A percentile compares a stretch with the other conserved stretches of the same genome.
Evolutionary conservation across 2,329 filamentous ascomycete genomes (phyloP).

Genomic region (Orbilia oligospora): DNA sequence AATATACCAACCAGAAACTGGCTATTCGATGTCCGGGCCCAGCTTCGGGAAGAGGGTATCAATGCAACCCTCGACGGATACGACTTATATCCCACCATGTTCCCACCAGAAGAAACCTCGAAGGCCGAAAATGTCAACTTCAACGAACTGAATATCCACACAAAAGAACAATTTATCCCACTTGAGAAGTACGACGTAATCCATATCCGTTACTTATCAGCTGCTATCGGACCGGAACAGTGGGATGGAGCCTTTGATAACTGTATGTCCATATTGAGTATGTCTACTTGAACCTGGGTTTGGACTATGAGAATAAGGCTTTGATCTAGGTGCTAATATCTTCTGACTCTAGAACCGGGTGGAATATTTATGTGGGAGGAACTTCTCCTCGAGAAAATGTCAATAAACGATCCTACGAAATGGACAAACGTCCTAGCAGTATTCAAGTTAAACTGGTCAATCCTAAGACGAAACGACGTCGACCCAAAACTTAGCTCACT

Average conservation of each 20-base stretch:
- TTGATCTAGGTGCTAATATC: no score
- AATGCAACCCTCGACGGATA: slow-evolving; percentile 39
- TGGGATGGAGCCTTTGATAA: slow-evolving; percentile 39
- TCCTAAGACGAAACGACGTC: no score
- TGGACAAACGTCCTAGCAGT: no score
- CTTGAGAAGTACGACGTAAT: slow-evolving; percentile 36
- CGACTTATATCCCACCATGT: slow-evolving; percentile 30
- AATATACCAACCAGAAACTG: no score
- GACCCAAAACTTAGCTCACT: no score
- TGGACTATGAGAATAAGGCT: no score
- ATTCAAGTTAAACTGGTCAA: no score
- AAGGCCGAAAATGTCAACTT: slow-evolving; percentile 29
- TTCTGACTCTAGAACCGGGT: no score
- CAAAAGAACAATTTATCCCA: slow-evolving; percentile 18
- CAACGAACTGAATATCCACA: slow-evolving; percentile 1
- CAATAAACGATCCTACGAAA: no score
- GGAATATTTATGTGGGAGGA: no score
- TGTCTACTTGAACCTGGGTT: slow-evolving; percentile 14
- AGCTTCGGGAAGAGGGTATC: slow-evolving; percentile 32
- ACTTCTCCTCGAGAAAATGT: no score
- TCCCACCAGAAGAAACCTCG: slow-evolving; percentile 29
- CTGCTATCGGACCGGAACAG: slow-evolving; percentile 41
- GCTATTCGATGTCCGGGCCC: no score
- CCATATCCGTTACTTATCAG: slow-evolving; percentile 42
- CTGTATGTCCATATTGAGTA: slow-evolving; percentile 39